Evolutionary conservation across 2,329 filamentous ascomycete genomes (phyloP).

Genomic region (Furcasterigmium sp.): DNA sequence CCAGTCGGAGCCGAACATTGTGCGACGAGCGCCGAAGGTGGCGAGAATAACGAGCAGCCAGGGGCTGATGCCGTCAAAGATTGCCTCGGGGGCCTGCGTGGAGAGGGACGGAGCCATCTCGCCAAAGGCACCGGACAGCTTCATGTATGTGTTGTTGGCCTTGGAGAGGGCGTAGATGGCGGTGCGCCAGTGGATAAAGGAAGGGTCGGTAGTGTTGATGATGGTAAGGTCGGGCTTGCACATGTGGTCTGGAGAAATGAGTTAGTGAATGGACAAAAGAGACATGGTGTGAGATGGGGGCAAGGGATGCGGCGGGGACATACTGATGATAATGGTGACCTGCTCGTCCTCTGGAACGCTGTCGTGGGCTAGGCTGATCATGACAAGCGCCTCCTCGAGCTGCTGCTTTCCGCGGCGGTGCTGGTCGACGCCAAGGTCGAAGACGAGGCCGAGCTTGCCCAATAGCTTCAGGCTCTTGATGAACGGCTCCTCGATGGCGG

Average conservation of each 20-base stretch:
- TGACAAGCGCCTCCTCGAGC: slow-evolving; percentile 64
- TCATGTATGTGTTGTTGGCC: slow-evolving; percentile 71
- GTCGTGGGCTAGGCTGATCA: slow-evolving; percentile 63
- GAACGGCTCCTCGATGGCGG: slow-evolving; percentile 59
- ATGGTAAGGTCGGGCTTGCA: slow-evolving; percentile 78
- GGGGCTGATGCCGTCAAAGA: slow-evolving; percentile 59
- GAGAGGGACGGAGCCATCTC: slow-evolving; percentile 59
- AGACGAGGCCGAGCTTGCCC: slow-evolving; percentile 58
- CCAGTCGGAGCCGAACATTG: slow-evolving; percentile 95
- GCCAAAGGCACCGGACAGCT: slow-evolving; percentile 81
- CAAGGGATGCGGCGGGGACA: slow-evolving; percentile 23
- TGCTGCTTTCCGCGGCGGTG: slow-evolving; percentile 70
- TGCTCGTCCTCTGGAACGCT: slow-evolving; percentile 53
- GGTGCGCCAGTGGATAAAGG: slow-evolving; percentile 64
- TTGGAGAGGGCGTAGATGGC: slow-evolving; percentile 63
- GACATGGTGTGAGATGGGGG: background rate
- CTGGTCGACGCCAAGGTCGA: slow-evolving; percentile 82
- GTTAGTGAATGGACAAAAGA: slow-evolving; percentile 1
- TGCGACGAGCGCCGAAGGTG: slow-evolving; percentile 63
- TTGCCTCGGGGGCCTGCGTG: slow-evolving; percentile 41
- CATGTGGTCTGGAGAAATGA: slow-evolving; percentile 62
- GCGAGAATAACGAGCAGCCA: slow-evolving; percentile 71
- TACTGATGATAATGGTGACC: slow-evolving; percentile 66
- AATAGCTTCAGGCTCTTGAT: slow-evolving; percentile 62
- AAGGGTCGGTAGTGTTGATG: slow-evolving; percentile 50